A percentile compares a stretch with the other conserved stretches of the same genome.
Evolutionary conservation across 768 basidiomycete genomes (phyloP).

Genomic region (Lactifluus rugatus): DNA sequence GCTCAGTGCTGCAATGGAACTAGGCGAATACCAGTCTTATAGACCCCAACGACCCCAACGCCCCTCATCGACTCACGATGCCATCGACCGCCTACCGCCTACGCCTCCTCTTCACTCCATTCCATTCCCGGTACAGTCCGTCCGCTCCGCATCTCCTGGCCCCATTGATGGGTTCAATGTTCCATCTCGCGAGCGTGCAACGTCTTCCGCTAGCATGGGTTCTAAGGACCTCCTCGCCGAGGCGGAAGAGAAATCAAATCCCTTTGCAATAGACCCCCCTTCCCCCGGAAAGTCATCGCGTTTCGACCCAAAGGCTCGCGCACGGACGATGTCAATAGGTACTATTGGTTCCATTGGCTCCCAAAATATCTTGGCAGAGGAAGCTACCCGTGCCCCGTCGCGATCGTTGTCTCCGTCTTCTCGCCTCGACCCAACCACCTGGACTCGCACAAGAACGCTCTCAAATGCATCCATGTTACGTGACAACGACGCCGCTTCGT

Average conservation of each 20-base stretch:
- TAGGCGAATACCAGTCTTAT: constrained; percentile 36
- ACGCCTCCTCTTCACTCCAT: constrained; percentile 39
- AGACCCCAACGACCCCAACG: constrained; percentile 37
- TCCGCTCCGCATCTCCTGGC: constrained; percentile 29
- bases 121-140: constrained; percentile 43
- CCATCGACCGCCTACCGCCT: constrained; percentile 35
- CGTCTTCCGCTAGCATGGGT: constrained; percentile 44
- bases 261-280: constrained; percentile 30
- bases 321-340: constrained; percentile 36
- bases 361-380: constrained; percentile 29
- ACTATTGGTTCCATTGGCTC: constrained; percentile 35
- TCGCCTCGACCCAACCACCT: constrained; percentile 72
- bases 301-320: constrained; percentile 35
- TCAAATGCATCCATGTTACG: constrained; percentile 57
- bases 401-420: constrained; percentile 56
- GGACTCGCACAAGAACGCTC: constrained; percentile 44
- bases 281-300: constrained; percentile 34
- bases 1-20: constrained; percentile 47
- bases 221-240: constrained; percentile 38
- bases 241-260: constrained; percentile 28
- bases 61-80: constrained; percentile 40
- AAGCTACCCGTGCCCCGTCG: constrained; percentile 56
- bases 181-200: constrained; percentile 33
- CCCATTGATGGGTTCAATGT: constrained; percentile 25
- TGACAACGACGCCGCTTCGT: constrained; percentile 38